phyloP scores from a whole-genome alignment of 2,329 filamentous ascomycete genomes.

The Colletotrichum spinosum region DNA sequence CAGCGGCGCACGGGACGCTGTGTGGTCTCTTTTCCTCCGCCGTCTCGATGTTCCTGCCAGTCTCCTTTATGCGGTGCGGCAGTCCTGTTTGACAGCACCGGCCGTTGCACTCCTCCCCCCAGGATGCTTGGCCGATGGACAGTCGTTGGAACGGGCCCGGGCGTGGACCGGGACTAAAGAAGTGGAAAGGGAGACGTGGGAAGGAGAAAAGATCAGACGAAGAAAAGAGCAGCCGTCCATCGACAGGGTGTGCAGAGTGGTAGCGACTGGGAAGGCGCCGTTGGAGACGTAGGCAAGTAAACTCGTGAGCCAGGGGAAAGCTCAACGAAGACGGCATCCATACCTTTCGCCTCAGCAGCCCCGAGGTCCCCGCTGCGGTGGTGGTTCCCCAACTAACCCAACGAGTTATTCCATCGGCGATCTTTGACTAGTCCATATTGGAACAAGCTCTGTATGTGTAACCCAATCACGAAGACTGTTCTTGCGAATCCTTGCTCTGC shows the following conservation, averaged over 20 bases:
- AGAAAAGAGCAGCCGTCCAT: slow-evolving; percentile 29
- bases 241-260: background rate
- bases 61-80: slow-evolving; percentile 27
- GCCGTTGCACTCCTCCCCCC: slow-evolving; percentile 11
- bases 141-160: slow-evolving; percentile 19
- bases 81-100: slow-evolving; percentile 4
- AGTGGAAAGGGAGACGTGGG: slow-evolving; percentile 25
- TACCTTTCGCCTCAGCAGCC: slow-evolving; percentile 17
- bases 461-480: slow-evolving; percentile 37
- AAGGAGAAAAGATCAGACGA: slow-evolving; percentile 42
- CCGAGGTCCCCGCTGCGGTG: slow-evolving; percentile 5
- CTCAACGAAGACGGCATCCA: slow-evolving; percentile 13
- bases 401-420: slow-evolving; percentile 37
- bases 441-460: slow-evolving; percentile 14
- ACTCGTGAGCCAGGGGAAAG: slow-evolving; percentile 4
- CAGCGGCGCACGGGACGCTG: slow-evolving; percentile 15
- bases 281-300: slow-evolving; percentile 6
- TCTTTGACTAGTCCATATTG: slow-evolving; percentile 39
- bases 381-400: slow-evolving; percentile 30
- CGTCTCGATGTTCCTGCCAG: slow-evolving; percentile 2
- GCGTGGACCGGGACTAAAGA: slow-evolving; percentile 22
- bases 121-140: slow-evolving; percentile 26
- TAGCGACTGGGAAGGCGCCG: background rate
- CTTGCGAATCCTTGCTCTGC: slow-evolving; percentile 8
- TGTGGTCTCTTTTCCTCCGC: background rate